Evolutionary conservation across 352 stramenopile genomes (phyloP).

Genomic region (Phytophthora constricta): DNA sequence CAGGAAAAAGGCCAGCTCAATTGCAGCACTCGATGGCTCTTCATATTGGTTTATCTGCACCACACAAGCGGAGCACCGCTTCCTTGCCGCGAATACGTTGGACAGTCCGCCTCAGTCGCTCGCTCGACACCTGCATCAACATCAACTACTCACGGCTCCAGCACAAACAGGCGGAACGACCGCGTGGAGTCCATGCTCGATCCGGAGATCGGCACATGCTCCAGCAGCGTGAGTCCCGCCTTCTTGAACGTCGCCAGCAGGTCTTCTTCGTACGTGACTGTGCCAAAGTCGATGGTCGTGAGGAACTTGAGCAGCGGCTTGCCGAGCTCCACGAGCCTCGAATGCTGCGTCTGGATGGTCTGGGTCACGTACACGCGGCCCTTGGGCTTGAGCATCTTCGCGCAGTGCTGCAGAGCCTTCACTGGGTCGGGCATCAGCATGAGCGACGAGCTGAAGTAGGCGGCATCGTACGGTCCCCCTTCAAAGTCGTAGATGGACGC

Average conservation of each 20-base stretch:
- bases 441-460: conserved; percentile 93
- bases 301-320: conserved; percentile 94
- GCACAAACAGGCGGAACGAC: conserved; percentile 72
- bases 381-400: conserved; percentile 63
- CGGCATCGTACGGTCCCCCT: conserved; percentile 81
- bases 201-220: conserved; percentile 68
- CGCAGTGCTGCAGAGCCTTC: conserved; percentile 72
- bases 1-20: too few species aligned
- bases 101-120: too few species aligned
- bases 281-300: conserved; percentile 94
- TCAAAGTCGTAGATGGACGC: conserved; percentile 85
- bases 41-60: too few species aligned
- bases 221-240: conserved; percentile 54
- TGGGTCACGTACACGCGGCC: conserved; percentile 90
- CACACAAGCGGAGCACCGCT: too few species aligned
- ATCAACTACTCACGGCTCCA: conserved; percentile 44
- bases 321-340: conserved; percentile 67
- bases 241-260: conserved; percentile 73
- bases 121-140: too few species aligned
- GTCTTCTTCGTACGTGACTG: conserved; percentile 87
- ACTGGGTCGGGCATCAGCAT: conserved; percentile 92
- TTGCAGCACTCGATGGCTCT: too few species aligned
- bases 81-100: too few species aligned
- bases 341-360: conserved; percentile 89
- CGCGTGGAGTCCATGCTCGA: conserved; percentile 62